Percentiles rank a stretch among this genome's conserved stretches.
Evolutionary conservation across 2,329 filamentous ascomycete species (phyloP).

Genomic region (Beauveria scarabaeidicola): DNA sequence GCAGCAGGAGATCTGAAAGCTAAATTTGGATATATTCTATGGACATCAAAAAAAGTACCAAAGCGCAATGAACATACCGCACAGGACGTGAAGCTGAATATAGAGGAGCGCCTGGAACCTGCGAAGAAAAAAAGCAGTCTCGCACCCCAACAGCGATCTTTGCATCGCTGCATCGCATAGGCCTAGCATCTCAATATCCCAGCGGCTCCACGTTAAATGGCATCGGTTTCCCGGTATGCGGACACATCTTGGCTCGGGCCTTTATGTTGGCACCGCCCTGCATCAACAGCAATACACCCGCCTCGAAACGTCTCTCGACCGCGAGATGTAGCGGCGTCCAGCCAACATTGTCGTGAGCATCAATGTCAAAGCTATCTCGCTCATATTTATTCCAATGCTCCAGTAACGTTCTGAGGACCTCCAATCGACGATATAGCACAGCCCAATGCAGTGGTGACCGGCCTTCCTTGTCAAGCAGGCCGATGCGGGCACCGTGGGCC

Average conservation of each 20-base stretch:
- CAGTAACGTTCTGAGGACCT: background rate
- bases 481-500: background rate
- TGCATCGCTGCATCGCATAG: background rate
- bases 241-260: background rate
- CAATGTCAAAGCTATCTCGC: background rate
- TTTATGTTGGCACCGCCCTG: background rate
- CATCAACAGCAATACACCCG: background rate
- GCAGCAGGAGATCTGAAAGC: background rate
- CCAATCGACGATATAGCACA: background rate
- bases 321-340: conserved; percentile 1
- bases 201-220: conserved; percentile 1
- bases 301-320: background rate
- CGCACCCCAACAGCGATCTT: background rate
- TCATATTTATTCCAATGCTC: background rate
- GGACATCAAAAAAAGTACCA: background rate
- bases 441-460: background rate
- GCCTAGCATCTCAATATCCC: background rate
- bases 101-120: background rate
- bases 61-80: background rate
- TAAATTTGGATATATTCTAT: background rate
- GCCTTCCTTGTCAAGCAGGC: background rate
- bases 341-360: background rate
- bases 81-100: background rate
- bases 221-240: background rate
- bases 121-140: background rate